A percentile compares a stretch with the other conserved stretches of the same genome.
These are phyloP conservation scores for Pleoardoris graminearum DNA, from an alignment of 2,329 filamentous ascomycete species.

Conservation along the genomic window DNA sequence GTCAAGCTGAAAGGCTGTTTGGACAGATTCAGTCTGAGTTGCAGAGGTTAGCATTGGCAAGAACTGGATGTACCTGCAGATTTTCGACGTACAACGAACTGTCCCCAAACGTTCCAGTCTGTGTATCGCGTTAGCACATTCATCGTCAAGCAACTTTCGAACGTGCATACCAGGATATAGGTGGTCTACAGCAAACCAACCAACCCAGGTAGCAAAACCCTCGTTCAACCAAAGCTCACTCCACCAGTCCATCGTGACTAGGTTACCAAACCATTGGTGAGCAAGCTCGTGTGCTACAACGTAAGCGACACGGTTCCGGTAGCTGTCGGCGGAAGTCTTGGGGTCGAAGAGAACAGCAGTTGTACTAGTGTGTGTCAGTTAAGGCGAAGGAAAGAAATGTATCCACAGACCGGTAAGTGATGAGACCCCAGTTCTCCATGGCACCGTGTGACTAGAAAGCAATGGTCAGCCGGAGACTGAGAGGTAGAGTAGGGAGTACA, in stretches of 20 bases:
- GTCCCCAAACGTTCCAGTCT: constrained; percentile 97
- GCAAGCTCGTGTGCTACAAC: constrained; percentile 98
- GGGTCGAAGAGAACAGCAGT: constrained; percentile 97
- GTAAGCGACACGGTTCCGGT: constrained; percentile 93
- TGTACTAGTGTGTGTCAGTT: constrained; percentile 52
- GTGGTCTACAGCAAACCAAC: constrained; percentile 88
- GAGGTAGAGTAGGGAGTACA: constrained; percentile 29
- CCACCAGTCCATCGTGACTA: constrained; percentile 98
- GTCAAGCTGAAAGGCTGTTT: constrained; percentile 88
- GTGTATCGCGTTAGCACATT: constrained; percentile 14
- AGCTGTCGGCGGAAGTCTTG: constrained; percentile 83
- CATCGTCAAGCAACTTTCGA: not conserved
- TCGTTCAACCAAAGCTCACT: constrained; percentile 89
- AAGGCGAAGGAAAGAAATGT: not conserved
- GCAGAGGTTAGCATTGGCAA: constrained; percentile 40
- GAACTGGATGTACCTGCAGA: constrained; percentile 55
- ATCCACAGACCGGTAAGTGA: constrained; percentile 72
- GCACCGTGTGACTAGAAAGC: constrained; percentile 67
- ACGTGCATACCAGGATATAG: constrained; percentile 70
- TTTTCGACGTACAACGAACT: constrained; percentile 76
- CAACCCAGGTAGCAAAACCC: constrained; percentile 97
- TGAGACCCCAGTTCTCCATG: constrained; percentile 98
- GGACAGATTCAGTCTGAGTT: constrained; percentile 79
- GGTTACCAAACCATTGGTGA: constrained; percentile 94
- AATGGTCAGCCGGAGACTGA: constrained; percentile 44